Percentiles rank a stretch among this genome's conserved stretches.
Conservation (phyloP, 176 grass and related monocot genomes). For the Oryza glaberrima region DNA sequence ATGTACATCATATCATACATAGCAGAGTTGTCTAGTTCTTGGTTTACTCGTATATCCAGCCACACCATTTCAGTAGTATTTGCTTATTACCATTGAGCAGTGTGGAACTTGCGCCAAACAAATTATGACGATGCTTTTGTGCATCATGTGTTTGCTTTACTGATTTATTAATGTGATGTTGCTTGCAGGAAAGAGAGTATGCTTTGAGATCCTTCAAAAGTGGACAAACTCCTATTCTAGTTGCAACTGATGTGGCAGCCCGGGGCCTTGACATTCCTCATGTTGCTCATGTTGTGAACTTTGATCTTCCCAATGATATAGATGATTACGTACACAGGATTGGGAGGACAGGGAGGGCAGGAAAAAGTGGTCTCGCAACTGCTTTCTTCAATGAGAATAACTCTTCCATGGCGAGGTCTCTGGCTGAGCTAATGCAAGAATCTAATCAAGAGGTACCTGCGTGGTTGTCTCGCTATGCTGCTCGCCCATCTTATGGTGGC, state of each 20-base stretch:
- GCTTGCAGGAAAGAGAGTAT: conserved; percentile 79
- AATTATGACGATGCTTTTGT: neutral
- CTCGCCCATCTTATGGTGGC: conserved; percentile 62
- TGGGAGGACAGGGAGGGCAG: conserved; percentile 84
- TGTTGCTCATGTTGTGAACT: conserved; percentile 97
- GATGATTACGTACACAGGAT: conserved; percentile 89
- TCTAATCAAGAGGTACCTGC: conserved; percentile 88
- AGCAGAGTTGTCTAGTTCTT: neutral
- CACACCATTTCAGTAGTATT: neutral
- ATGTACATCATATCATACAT: neutral
- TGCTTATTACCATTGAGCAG: neutral
- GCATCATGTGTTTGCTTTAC: neutral
- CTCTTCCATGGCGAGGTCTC: conserved; percentile 55
- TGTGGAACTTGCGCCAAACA: conserved; percentile 7
- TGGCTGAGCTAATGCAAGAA: conserved; percentile 86
- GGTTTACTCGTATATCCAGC: neutral
- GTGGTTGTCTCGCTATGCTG: conserved; percentile 72
- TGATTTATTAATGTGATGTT: conserved; percentile 20
- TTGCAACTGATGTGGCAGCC: conserved; percentile 95
- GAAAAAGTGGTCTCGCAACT: conserved; percentile 76
- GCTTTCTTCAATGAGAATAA: conserved; percentile 92
- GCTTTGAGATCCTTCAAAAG: conserved; percentile 91
- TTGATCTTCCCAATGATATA: conserved; percentile 93
- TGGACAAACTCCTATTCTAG: conserved; percentile 82
- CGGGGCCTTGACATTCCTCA: conserved; percentile 95